A percentile compares a stretch with the other conserved stretches of the same genome.
These are phyloP conservation scores for Fagopyrum esculentum DNA, from an alignment of 148 eudicot genomes.

Conservation along the genomic window DNA sequence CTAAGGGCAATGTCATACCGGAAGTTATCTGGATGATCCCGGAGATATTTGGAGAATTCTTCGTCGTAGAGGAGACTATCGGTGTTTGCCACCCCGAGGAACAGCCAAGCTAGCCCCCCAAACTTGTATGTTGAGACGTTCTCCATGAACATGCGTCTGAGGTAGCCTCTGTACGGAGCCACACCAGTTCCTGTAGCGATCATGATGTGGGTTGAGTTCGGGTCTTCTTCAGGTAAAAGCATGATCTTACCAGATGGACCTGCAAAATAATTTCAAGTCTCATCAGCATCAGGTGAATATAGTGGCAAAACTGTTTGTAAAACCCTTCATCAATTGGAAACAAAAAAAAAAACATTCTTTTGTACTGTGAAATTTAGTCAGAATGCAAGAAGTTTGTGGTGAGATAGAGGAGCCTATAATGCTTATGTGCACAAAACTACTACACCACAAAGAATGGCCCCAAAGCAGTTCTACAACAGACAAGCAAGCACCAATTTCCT, in stretches of 20 bases:
- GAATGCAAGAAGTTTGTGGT: background rate
- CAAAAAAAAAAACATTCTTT: no score
- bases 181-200: constrained; percentile 96
- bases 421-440: no score
- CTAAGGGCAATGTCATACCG: constrained; percentile 82
- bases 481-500: background rate
- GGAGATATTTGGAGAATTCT: constrained; percentile 62
- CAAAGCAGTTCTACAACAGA: background rate
- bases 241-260: constrained; percentile 95
- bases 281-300: background rate
- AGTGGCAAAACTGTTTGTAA: no score
- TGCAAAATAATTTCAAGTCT: constrained; percentile 16
- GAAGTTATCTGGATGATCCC: constrained; percentile 64
- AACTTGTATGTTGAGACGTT: constrained; percentile 65
- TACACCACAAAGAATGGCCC: background rate
- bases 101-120: constrained; percentile 87
- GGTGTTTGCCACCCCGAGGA: constrained; percentile 85
- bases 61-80: constrained; percentile 90
- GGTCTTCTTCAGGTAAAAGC: constrained; percentile 88
- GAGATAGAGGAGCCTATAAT: background rate
- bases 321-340: no score
- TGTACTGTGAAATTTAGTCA: background rate
- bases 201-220: constrained; percentile 88
- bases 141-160: constrained; percentile 97
- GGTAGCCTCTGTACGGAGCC: constrained; percentile 91